Base-by-base conservation (phyloP, 169 alveolate species). In the Eimeria brunetti region DNA sequence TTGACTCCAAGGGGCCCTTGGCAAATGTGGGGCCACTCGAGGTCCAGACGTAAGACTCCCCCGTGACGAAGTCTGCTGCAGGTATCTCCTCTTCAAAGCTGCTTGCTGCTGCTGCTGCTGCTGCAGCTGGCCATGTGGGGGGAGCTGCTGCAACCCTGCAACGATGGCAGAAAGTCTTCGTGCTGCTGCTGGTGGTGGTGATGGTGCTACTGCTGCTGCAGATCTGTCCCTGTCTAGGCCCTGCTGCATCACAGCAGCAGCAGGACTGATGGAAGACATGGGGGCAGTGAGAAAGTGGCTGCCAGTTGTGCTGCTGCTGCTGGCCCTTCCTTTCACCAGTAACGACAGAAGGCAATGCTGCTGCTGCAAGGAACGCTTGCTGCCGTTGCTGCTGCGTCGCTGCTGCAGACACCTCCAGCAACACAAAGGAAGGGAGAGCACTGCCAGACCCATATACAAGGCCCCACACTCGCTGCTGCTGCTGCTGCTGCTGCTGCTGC, bases 1-100 rank as follows among this genome's bases (percentile, higher is more conserved):
- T 33, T 18, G n/a, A 14, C 73, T 81, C 89, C 12, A 81, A 11
- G 67, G 89, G 89, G 51, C 51, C 46, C 30, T 9, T 44, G 20
- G 33, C 62, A 36, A n/a, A 0, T 5, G 69, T 46, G 30, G 73
- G 38, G 16, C 30, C 51, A n/a, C 5, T 30, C 14, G 73, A 49
- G 56, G 89, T 81, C 89, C 89, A 81, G 89, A 81, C 53, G 73
- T 81, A 81, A 4, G 89, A 24, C 89, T 81, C 89, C 27, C 89
- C 89, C 36, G 46, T 30, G 53, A 81, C 89, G 53, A 30, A 51
- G 89, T 81, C 89, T 49, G 71, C 41, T 46, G 89, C 89, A 14
- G 64, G 89, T 11, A 53, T 30, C 44, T 53, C 89, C 49, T n/a
- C 89, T 11, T 81, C 89, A 46, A 18, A 44, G 41, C 51, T 49